A percentile compares a stretch with the other conserved stretches of the same genome.
phyloP scores from a whole-genome alignment of 768 basidiomycete genomes.

The Suillus clintonianus region DNA sequence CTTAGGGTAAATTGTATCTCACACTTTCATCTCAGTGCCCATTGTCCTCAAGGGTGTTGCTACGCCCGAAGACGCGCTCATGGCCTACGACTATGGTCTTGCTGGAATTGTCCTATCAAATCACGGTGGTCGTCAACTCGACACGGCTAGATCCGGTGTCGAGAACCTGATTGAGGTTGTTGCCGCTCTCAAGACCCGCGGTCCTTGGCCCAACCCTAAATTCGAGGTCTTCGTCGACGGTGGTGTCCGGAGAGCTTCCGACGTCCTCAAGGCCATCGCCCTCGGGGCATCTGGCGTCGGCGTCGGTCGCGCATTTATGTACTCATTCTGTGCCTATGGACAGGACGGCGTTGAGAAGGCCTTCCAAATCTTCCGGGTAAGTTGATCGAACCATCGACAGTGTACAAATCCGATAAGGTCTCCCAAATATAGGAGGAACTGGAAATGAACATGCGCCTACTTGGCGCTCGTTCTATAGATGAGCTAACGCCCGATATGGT shows the following conservation, averaged over 20 bases:
- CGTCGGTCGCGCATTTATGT: constrained; percentile 84
- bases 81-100: constrained; percentile 76
- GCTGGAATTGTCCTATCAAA: constrained; percentile 86
- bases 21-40: constrained; percentile 55
- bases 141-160: constrained; percentile 84
- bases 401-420: not conserved
- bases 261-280: constrained; percentile 86
- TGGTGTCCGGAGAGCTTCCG: constrained; percentile 90
- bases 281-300: constrained; percentile 91
- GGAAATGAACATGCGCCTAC: constrained; percentile 94
- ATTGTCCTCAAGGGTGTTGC: constrained; percentile 84
- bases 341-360: constrained; percentile 84
- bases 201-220: constrained; percentile 74
- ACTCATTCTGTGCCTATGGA: constrained; percentile 89
- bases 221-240: constrained; percentile 93
- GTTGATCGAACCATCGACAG: constrained; percentile 13
- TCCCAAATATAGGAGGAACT: constrained; percentile 76
- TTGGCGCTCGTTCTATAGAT: constrained; percentile 79
- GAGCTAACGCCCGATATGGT: constrained; percentile 91
- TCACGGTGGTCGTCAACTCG: constrained; percentile 78
- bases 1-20: not conserved
- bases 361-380: constrained; percentile 72
- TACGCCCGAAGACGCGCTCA: constrained; percentile 64
- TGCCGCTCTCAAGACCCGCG: constrained; percentile 64
- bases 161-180: constrained; percentile 91